Base-by-base conservation (phyloP, 1,284 basidiomycete genomes). In the Sporisorium graminicola region DNA sequence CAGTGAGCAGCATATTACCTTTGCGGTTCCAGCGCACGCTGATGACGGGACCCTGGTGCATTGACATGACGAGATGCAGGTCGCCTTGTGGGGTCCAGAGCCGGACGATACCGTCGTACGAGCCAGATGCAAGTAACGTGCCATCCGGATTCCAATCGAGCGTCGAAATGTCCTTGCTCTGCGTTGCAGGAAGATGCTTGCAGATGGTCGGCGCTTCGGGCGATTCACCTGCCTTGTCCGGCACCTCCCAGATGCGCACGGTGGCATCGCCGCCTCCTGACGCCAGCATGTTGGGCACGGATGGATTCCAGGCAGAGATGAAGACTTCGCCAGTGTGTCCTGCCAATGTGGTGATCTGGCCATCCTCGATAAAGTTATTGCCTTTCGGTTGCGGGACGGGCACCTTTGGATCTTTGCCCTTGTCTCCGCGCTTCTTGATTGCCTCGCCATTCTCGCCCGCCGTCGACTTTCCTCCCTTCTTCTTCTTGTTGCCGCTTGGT, bases 11-110 rank as follows among this genome's bases (percentile, higher is more conserved):
- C 74, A 80, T 74, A 49, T 77, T 84, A 47, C 84, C 84, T 49
- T 81, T 80, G 44, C 80, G 77, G 52, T 86, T 86, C 84, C 84
- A 86, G 18, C 79, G 80, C 20, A 86, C 83, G 42, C 68, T 79
- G 63, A 84, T 81, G 65, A 86, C 82, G n/a, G 84, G 77, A 2
- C 84, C 84, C 50, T 85, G 83, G 52, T 86, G 84, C 84, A 85
- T 85, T 3, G 83, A 84, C 82, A 86, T 82, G 68, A 86, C 84
- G 27, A 85, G 77, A 58, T 84, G 82, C 35, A 86, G 65, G 46
- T 86, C 84, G 26, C 84, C 84, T 43, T 86, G 83, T 7, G 84
- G 83, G 8, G 84, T 86, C 84, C 84, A 86, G 22, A 86, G 68
- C 12, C 84, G 79, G 22, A 86, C 66, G 51, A 86, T 86, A 31